Base-by-base conservation (phyloP, 805 yeast species). In the Maudiozyma bulderi region DNA sequence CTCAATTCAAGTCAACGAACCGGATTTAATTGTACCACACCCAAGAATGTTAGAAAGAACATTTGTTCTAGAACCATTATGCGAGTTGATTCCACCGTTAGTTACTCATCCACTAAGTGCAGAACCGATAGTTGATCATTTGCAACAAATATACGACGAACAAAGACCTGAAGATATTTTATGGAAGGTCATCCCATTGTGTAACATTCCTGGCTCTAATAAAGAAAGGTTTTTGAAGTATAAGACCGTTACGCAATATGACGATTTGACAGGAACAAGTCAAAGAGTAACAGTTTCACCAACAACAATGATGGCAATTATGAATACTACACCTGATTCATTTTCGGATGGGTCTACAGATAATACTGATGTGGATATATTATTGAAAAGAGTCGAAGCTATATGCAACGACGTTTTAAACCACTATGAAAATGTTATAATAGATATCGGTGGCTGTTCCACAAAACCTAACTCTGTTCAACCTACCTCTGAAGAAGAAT, bases 381-480 rank as follows among this genome's bases (percentile, higher is more conserved):
- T 81, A 1, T 60, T 82, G 30, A 59, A 57, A 0, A 67, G 70
- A 28, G 84, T 83, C 0, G 61, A 66, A 40, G 54, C 65, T 38
- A 74, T 86, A 73, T 73, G 79, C 6, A 57, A 63, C 0, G 68
- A 74, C 26, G 89, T 87, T 1, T 86, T 89, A n/a, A 72, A 73
- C 30, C 43, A 61, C 14, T 57, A 54, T 42, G 58, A 60, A 3
- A 44, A 35, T 14, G 45, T 66, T 9, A 85, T 93, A 32, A 73
- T 93, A 38, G 99, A 93, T 64, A 75, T 93, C 48, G 99, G 99
- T 8, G 99, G 99, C 1, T 86, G 88, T 50, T 87, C 96, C 1
- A 93, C 99, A 0, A 75, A 95, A 46, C 99, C 99, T 0, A 87
- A 88, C 1, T 79, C 95, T 1, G 58, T 55, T 0, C 86, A 79